phyloP scores from a whole-genome alignment of 2,329 filamentous ascomycete species.

The Ophiobolus disseminans region DNA sequence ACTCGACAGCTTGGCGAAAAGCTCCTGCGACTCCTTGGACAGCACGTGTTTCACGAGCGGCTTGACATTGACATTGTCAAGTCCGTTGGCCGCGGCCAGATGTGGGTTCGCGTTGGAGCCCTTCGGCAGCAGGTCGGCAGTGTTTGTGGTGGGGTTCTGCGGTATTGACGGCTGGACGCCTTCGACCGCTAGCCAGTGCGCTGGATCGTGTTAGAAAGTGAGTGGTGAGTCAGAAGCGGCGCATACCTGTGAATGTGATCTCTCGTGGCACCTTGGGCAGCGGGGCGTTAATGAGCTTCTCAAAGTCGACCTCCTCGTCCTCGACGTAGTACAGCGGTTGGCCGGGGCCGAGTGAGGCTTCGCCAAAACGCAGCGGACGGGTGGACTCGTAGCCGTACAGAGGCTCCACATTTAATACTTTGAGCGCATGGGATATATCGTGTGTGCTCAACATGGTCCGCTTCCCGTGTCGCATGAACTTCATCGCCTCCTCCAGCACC shows the following conservation, averaged over 20 bases:
- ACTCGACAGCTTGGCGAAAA: slow-evolving; percentile 93
- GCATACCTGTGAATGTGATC: slow-evolving; percentile 83
- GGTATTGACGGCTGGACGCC: slow-evolving; percentile 96
- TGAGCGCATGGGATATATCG: slow-evolving; percentile 85
- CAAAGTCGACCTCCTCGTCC: slow-evolving; percentile 98
- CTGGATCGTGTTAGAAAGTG: slow-evolving; percentile 55
- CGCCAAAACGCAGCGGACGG: slow-evolving; percentile 85
- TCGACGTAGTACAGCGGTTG: slow-evolving; percentile 97
- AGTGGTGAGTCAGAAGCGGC: neutral
- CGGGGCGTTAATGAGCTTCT: slow-evolving; percentile 97
- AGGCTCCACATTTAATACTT: slow-evolving; percentile 88
- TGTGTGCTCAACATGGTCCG: slow-evolving; percentile 87
- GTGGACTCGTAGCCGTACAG: slow-evolving; percentile 96
- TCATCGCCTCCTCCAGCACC: slow-evolving; percentile 90
- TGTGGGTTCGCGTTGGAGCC: slow-evolving; percentile 87
- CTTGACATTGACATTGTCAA: slow-evolving; percentile 83
- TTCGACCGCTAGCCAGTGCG: slow-evolving; percentile 97
- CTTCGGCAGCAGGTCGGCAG: slow-evolving; percentile 89
- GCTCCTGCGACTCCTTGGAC: slow-evolving; percentile 93
- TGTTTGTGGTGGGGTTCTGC: slow-evolving; percentile 89
- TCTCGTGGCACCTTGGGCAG: slow-evolving; percentile 94
- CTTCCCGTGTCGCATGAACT: slow-evolving; percentile 92
- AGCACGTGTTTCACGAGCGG: slow-evolving; percentile 95
- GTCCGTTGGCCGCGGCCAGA: slow-evolving; percentile 80
- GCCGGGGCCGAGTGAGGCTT: slow-evolving; percentile 89